A percentile compares a stretch with the other conserved stretches of the same genome.
Conservation (phyloP, 495 filamentous ascomycete species). For the Trichocladium antarcticum region DNA sequence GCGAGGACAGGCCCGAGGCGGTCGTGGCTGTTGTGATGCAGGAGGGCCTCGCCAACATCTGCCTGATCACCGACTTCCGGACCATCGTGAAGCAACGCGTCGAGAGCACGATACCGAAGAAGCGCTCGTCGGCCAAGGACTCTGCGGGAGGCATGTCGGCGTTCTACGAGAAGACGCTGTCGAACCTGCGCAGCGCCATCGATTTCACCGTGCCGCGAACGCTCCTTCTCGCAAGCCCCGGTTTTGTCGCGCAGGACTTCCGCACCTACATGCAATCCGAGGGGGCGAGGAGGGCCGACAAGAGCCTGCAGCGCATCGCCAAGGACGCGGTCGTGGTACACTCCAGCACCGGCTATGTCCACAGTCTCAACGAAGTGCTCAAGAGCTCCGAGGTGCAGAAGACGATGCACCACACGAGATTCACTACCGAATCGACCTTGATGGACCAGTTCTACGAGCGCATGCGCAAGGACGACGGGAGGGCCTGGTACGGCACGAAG, state of each 20-base stretch:
- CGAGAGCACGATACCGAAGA: conserved; percentile 73
- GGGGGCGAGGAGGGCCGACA: conserved; percentile 57
- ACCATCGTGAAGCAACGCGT: conserved; percentile 80
- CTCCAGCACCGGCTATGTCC: conserved; percentile 70
- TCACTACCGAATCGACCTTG: conserved; percentile 67
- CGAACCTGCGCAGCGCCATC: conserved; percentile 64
- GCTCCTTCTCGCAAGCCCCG: conserved; percentile 79
- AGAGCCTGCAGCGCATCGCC: conserved; percentile 45
- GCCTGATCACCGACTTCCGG: conserved; percentile 81
- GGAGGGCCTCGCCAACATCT: conserved; percentile 86
- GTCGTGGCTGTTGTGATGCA: conserved; percentile 89
- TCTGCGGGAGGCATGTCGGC: conserved; percentile 66
- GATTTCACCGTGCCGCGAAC: conserved; percentile 61
- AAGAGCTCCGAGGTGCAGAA: conserved; percentile 63
- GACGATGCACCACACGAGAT: conserved; percentile 73
- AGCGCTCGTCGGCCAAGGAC: conserved; percentile 50
- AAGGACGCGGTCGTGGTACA: conserved; percentile 67
- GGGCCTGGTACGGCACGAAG: conserved; percentile 80
- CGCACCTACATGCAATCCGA: conserved; percentile 65
- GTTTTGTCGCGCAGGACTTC: conserved; percentile 74
- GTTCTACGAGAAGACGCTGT: conserved; percentile 70
- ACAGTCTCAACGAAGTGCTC: conserved; percentile 76
- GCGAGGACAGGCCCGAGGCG: conserved; percentile 64
- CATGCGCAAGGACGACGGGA: conserved; percentile 73
- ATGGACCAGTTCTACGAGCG: conserved; percentile 80